These are phyloP conservation scores for Phyllosticta ampelicida DNA, from an alignment of 2,329 filamentous ascomycete genomes.

Conservation along the genomic window DNA sequence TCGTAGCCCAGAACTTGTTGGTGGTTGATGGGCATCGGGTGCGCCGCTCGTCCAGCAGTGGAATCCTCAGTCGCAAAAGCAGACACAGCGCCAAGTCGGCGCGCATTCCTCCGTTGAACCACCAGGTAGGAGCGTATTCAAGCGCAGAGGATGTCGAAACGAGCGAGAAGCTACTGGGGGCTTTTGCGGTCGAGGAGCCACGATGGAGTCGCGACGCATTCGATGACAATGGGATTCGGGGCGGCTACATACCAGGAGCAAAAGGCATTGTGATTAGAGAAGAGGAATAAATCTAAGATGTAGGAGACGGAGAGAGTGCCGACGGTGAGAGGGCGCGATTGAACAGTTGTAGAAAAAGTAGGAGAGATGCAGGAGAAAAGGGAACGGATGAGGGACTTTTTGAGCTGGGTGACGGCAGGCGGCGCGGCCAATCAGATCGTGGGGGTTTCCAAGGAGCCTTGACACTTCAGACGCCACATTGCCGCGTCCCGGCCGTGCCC, in stretches of 20 bases:
- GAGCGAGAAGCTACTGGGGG: background rate
- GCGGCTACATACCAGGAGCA: background rate
- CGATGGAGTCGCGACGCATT: background rate
- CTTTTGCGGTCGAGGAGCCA: background rate
- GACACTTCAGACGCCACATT: background rate
- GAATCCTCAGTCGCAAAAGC: background rate
- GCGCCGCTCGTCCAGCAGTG: background rate
- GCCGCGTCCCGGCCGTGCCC: too few relatives aligned
- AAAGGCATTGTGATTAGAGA: conserved; percentile 3
- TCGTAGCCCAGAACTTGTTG: background rate
- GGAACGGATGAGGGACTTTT: background rate
- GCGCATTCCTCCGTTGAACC: background rate
- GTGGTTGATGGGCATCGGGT: background rate
- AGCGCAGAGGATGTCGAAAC: background rate
- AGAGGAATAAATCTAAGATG: background rate
- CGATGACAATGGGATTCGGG: background rate
- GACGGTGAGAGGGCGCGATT: background rate
- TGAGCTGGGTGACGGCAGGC: background rate
- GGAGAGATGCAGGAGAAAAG: background rate
- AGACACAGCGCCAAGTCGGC: background rate
- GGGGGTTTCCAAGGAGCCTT: background rate
- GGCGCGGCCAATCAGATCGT: background rate
- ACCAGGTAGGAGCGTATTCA: background rate
- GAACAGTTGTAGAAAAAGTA: background rate
- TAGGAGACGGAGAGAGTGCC: background rate